Evolutionary conservation across 2,329 filamentous ascomycete genomes (phyloP).

Genomic region (Fusarium nanum): DNA sequence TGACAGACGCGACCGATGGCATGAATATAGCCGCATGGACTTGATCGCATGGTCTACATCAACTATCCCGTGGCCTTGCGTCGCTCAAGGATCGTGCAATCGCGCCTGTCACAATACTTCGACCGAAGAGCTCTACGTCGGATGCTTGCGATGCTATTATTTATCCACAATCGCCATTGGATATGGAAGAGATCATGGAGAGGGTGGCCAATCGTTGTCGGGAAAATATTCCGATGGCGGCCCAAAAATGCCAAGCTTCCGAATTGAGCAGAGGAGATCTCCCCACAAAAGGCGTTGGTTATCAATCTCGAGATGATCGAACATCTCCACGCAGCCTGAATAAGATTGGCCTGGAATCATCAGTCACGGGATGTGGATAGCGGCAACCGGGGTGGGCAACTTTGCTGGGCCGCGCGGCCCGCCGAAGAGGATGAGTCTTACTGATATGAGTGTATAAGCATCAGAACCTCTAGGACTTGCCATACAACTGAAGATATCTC

Average conservation of each 20-base stretch:
- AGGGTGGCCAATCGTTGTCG: background rate
- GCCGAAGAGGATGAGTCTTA: background rate
- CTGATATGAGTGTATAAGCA: constrained; percentile 9
- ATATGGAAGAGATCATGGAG: background rate
- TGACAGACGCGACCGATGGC: constrained; percentile 13
- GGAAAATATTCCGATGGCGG: background rate
- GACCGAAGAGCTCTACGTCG: background rate
- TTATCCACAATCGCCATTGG: background rate
- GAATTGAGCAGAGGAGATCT: background rate
- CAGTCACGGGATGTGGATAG: constrained; percentile 27
- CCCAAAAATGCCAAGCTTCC: background rate
- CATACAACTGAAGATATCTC: background rate
- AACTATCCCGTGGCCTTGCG: background rate
- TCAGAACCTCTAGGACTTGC: background rate
- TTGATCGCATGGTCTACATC: background rate
- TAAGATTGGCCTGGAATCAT: constrained; percentile 29
- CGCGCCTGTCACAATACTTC: background rate
- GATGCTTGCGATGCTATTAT: background rate
- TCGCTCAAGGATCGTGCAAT: background rate
- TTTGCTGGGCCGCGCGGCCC: constrained; percentile 40
- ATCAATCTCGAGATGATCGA: constrained; percentile 35
- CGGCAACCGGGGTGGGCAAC: constrained; percentile 7
- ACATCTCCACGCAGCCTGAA: constrained; percentile 15
- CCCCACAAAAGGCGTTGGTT: constrained; percentile 2
- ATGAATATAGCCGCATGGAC: constrained; percentile 20